Evolutionary conservation across 2,329 filamentous ascomycete genomes (phyloP), one percentile per base, ranked within the genome.

Genomic region (Berkeleyomyces rouxiae): DNA sequence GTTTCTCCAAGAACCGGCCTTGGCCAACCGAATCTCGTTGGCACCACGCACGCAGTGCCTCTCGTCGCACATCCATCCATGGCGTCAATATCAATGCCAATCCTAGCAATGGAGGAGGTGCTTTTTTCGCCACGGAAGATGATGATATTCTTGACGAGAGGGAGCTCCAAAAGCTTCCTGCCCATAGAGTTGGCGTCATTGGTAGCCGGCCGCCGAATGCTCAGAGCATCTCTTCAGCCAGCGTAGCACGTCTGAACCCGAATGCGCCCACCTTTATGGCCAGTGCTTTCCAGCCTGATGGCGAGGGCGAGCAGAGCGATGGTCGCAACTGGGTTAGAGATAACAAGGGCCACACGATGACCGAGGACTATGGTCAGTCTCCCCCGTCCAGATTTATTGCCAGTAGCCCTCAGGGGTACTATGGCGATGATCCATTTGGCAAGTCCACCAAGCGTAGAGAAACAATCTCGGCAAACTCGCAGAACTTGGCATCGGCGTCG

Each of bases 221-320:
- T 10, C 67, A 70, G 5, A 68, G 74, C 46, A 76, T 71, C 13
- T 72, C 70, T 71, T 80, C 69, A 76, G 77, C 57, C 76, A 78
- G 69, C 75, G 85, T 70, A 72, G 84, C 72, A 74, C 84, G 73
- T 68, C 79, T 97, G 37, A 97, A 99, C 69, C 93, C 93, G 6
- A 82, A 88, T 5, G 93, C 92, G 0, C 91, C 91, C 7, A 88
- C 87, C 0, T 97, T 97, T 71, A 92, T 87, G 73, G 85, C 80
- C 7, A 80, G 84, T 44, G 82, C 93, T 64, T 82, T 84, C 68
- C 77, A 79, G 13, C 73, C 68, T 65, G 73, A 74, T 44, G 72
- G 74, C 68, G 72, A 74, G 3, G 11, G 59, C 4, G 60, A 66
- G n/a, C 63, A 66, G 3, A 67, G 67, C n/a, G 7, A 68, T 64